Base-by-base conservation (phyloP, 1,139 yeast genomes). In the Kodamaea sp. region DNA sequence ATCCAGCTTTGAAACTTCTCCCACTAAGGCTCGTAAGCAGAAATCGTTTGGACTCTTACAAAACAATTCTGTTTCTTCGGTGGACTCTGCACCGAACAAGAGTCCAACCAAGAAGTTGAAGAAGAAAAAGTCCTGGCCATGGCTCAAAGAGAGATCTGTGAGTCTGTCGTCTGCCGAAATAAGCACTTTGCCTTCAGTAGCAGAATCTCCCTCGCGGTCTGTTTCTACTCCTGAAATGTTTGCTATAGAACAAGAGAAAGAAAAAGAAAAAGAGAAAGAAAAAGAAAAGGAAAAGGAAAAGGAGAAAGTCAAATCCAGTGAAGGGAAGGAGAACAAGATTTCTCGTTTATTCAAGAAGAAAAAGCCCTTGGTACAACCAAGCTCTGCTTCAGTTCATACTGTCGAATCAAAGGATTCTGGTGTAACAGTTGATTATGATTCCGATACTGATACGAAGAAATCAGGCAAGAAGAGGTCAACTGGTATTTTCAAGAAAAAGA, bases 271-370 rank as follows among this genome's bases (percentile, higher is more conserved):
- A 14, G 19, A 9, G 5, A 24, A 24, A 14, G 27, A 15, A n/a
- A 24, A 24, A 15, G 30, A 31, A 15, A 32, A 22, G 3, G 22
- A 40, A 24, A 31, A 35, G 15, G 38, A 38, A 34, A 37, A 34
- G 34, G 33, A 21, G 35, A 35, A 35, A 10, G 18, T 31, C 4
- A 37, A 30, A 15, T n/a, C 26, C 4, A 12, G 25, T 22, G 46
- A 39, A 26, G 51, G 64, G 3, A 66, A 66, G 44, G 75, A 69
- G 39, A 71, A 66, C 39, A 67, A 70, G 36, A 66, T 72, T 13
- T 50, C 68, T 16, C 70, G 69, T 43, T 58, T 72, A 19, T 72
- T 72, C 59, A 70, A 67, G 50, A 65, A 69, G 52, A 70, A 67
- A 42, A 55, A 63, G 35, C 51, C 60, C 6, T 22, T 30, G 3